These are phyloP conservation scores for Laguncularia racemosa DNA, from an alignment of 345 rosid species.

Conservation along the genomic window DNA sequence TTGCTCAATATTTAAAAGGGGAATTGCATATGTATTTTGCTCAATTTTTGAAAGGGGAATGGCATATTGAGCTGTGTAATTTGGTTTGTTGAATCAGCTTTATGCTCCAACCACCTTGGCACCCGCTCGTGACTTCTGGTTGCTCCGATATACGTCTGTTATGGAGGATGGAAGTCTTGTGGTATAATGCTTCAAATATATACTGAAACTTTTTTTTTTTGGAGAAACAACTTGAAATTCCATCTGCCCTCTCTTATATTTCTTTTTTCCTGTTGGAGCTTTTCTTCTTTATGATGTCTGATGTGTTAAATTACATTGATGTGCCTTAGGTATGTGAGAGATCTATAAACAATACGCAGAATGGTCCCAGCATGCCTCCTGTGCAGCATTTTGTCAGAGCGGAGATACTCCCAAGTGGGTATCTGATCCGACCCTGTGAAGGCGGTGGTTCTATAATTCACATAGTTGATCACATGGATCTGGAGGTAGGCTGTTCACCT, in stretches of 20 bases:
- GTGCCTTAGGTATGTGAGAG: slow-evolving; percentile 68
- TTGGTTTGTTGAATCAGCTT: slow-evolving; percentile 34
- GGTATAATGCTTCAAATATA: slow-evolving; percentile 30
- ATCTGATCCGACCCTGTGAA: slow-evolving; percentile 93
- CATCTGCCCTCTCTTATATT: slow-evolving; percentile 1
- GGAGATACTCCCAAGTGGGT: slow-evolving; percentile 90
- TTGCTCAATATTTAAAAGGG: not conserved
- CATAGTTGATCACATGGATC: slow-evolving; percentile 88
- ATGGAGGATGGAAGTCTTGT: slow-evolving; percentile 97
- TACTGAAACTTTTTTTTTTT: too few relatives aligned
- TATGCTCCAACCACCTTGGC: slow-evolving; percentile 98
- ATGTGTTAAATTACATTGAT: not conserved
- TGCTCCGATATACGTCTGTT: slow-evolving; percentile 90
- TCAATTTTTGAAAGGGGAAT: not conserved
- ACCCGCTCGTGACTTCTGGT: slow-evolving; percentile 98
- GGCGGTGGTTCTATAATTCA: slow-evolving; percentile 97
- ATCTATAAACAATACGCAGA: slow-evolving; percentile 84
- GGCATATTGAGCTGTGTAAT: too few relatives aligned
- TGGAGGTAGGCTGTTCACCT: slow-evolving; percentile 53
- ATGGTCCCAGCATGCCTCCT: slow-evolving; percentile 94
- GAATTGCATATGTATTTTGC: not conserved
- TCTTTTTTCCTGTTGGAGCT: not conserved
- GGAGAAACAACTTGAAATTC: not conserved
- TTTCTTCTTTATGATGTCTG: not conserved
- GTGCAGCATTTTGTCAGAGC: slow-evolving; percentile 92